phyloP scores from a whole-genome alignment of 345 rosid species.

The Cardiospermum halicacabum region DNA sequence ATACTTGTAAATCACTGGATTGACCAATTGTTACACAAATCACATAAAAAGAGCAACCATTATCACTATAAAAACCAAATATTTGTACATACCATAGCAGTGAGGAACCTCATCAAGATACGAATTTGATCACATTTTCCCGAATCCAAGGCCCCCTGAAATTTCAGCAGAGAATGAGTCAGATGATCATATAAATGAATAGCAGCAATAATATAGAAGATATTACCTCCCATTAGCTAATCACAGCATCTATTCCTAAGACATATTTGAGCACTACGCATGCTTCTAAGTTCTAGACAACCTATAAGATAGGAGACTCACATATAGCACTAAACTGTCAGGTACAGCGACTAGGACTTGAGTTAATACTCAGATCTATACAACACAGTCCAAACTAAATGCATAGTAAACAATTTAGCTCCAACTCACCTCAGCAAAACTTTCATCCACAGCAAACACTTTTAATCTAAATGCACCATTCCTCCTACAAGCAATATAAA shows the following conservation, averaged over 20 bases:
- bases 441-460: neutral
- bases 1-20: too few species aligned
- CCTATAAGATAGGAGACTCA: neutral
- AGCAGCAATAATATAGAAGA: neutral
- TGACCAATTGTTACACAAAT: neutral
- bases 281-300: neutral
- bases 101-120: conserved; percentile 75
- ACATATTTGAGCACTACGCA: neutral
- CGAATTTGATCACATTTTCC: conserved; percentile 76
- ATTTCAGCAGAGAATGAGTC: conserved; percentile 12
- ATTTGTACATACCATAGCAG: conserved; percentile 58
- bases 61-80: conserved; percentile 9
- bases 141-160: conserved; percentile 71
- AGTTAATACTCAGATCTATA: neutral
- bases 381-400: neutral
- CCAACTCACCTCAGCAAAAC: neutral
- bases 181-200: neutral
- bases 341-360: neutral
- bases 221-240: neutral
- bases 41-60: neutral
- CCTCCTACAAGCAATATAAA: conserved; percentile 2
- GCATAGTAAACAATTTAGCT: neutral
- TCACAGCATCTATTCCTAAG: neutral
- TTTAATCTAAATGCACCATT: neutral
- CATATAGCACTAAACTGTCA: neutral